A percentile compares a stretch with the other conserved stretches of the same genome.
phyloP scores from a whole-genome alignment of 129 eudicot species.

The Pseudognaphalium luteoalbum region DNA sequence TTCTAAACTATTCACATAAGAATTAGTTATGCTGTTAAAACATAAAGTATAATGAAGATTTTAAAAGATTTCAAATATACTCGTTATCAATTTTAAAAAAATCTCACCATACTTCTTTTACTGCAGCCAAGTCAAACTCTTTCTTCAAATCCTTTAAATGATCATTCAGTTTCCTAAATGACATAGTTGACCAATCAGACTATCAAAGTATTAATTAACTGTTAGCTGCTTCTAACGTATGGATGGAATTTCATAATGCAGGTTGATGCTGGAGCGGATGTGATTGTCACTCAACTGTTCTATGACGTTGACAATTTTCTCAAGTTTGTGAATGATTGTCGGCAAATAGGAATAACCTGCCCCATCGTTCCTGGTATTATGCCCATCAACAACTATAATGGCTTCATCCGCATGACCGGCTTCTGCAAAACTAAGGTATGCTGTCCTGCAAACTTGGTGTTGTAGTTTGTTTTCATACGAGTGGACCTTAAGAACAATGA shows the following conservation, averaged over 20 bases:
- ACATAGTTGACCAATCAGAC: background rate
- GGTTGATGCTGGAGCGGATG: constrained; percentile 99
- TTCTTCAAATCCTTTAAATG: background rate
- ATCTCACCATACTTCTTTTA: no score
- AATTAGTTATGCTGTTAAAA: background rate
- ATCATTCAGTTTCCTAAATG: constrained; percentile 2
- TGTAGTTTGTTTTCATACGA: background rate
- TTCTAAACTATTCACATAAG: background rate
- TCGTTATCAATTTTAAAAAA: background rate
- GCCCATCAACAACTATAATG: constrained; percentile 94
- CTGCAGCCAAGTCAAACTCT: background rate
- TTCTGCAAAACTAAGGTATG: constrained; percentile 95
- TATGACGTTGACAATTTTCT: constrained; percentile 91
- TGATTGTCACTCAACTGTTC: constrained; percentile 93
- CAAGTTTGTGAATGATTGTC: constrained; percentile 90
- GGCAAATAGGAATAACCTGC: constrained; percentile 87
- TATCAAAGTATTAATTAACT: constrained; percentile 9
- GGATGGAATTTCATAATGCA: constrained; percentile 29
- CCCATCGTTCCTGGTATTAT: constrained; percentile 99
- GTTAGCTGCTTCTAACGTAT: background rate
- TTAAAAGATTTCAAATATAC: background rate
- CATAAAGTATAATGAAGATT: background rate
- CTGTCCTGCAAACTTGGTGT: constrained; percentile 2
- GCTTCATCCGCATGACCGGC: constrained; percentile 96
- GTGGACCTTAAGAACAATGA: background rate